Conservation (phyloP, 1,139 yeast genomes). For the Geotrichum carabidarum region DNA sequence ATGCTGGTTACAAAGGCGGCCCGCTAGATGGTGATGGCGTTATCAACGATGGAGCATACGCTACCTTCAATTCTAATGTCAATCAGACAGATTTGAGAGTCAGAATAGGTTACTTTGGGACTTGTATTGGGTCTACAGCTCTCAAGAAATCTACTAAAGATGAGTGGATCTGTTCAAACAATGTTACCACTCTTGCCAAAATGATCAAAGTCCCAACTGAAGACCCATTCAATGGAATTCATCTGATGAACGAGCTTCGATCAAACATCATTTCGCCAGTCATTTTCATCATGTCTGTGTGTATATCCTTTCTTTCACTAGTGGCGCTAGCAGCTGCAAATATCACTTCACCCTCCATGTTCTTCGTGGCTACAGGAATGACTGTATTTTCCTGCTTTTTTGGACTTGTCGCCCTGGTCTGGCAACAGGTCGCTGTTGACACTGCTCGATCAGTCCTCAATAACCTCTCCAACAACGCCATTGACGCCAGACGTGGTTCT, state of each 20-base stretch:
- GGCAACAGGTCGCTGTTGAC: constrained; percentile 30
- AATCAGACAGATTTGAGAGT: constrained; percentile 23
- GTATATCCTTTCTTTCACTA: constrained; percentile 14
- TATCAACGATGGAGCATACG: constrained; percentile 25
- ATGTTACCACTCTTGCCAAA: constrained; percentile 21
- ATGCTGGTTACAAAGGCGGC: constrained; percentile 23
- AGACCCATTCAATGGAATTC: constrained; percentile 29
- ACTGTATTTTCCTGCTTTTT: constrained; percentile 24
- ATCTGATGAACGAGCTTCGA: constrained; percentile 19
- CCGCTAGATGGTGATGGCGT: constrained; percentile 22
- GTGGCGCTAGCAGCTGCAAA: constrained; percentile 12
- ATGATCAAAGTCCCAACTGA: constrained; percentile 16
- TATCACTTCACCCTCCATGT: constrained; percentile 8
- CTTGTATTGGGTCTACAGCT: constrained; percentile 25
- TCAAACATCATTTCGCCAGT: constrained; percentile 16
- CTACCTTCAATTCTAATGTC: constrained; percentile 15
- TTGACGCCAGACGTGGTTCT: constrained; percentile 10
- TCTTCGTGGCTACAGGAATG: constrained; percentile 22
- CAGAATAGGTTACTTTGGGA: constrained; percentile 30
- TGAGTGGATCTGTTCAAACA: constrained; percentile 29
- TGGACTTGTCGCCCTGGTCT: constrained; percentile 27
- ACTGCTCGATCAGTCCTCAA: constrained; percentile 21
- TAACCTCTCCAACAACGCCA: constrained; percentile 20
- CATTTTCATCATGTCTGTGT: constrained; percentile 15
- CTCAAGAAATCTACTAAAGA: constrained; percentile 12